Base-by-base conservation (phyloP, 768 basidiomycete genomes). In the Leccinellum rugosiceps region DNA sequence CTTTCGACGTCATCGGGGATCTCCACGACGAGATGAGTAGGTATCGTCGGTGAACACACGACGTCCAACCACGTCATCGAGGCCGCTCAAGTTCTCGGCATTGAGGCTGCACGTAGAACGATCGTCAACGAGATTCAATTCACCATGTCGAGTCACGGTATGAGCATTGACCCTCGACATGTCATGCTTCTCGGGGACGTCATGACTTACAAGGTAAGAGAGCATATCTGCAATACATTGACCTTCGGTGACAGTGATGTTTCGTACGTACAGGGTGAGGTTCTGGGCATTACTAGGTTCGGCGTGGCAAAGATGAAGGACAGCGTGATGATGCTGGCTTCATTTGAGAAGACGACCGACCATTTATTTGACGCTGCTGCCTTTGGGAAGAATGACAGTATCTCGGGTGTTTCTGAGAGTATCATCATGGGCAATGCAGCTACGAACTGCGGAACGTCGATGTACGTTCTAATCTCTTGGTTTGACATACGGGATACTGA, bases 241-340 rank as follows among this genome's bases (percentile, higher is more conserved):
- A 21, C 47, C 47, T 34, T 31, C 13, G n/a, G 3, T 45, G 9
- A 48, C n/a, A 26, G n/a, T 32, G 1, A 45, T 14, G 1, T 11
- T n/a, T 14, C 3, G 1, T 41, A 1, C 2, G 0, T 41, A 1
- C 69, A 95, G 92, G 97, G 97, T 44, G 96, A 98, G 71, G 94
- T 98, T 1, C 77, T 99, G 52, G 97, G 97, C 46, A 98, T 99
- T 72, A 99, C 97, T 7, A 90, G 97, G 30, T 98, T 98, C 74
- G 97, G 97, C 68, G 96, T 99, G 25, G 92, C 95, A 8, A 98
- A 98, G 77, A 98, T 98, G 94, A 98, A 98, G 74, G 97, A 99
- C 74, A 94, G 92, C 66, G 95, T 98, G 1, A 83, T 99, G 66
- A 99, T 98, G 97, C 78, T 98, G 65, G 97, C 97, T 10, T 97